Evolutionary conservation across 1,139 yeast genomes (phyloP).

Genomic region (Geotrichum carabidarum): DNA sequence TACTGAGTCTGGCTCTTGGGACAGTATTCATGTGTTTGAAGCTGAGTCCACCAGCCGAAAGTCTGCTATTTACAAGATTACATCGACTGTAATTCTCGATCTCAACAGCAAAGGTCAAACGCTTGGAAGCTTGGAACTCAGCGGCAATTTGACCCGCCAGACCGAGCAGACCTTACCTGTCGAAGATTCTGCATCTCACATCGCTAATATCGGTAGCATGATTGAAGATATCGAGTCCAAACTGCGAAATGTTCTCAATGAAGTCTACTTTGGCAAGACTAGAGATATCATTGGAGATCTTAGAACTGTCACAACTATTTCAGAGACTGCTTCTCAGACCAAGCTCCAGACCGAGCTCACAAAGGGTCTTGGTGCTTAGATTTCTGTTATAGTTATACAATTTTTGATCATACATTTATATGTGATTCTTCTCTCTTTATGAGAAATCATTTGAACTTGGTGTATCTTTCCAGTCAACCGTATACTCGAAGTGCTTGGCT

Average conservation of each 20-base stretch:
- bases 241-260: slow-evolving; percentile 80
- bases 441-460: too few relatives aligned
- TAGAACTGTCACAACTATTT: slow-evolving; percentile 41
- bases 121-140: slow-evolving; percentile 48
- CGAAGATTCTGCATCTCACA: slow-evolving; percentile 55
- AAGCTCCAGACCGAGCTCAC: slow-evolving; percentile 33
- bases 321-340: slow-evolving; percentile 33
- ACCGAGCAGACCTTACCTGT: slow-evolving; percentile 48
- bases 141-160: slow-evolving; percentile 80
- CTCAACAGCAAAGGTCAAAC: slow-evolving; percentile 40
- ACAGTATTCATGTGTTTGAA: slow-evolving; percentile 88
- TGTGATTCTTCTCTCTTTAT: too few relatives aligned
- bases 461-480: too few relatives aligned
- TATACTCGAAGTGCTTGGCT: too few relatives aligned
- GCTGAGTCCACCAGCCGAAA: slow-evolving; percentile 48
- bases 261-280: slow-evolving; percentile 92
- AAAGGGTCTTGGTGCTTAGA: slow-evolving; percentile 27
- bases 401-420: too few relatives aligned
- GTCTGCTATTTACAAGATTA: slow-evolving; percentile 62
- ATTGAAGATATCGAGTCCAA: slow-evolving; percentile 87
- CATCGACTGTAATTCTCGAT: slow-evolving; percentile 84
- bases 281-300: slow-evolving; percentile 76
- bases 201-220: slow-evolving; percentile 77
- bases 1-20: slow-evolving; percentile 64
- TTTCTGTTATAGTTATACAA: too few relatives aligned